A percentile compares a stretch with the other conserved stretches of the same genome.
Evolutionary conservation across 1,284 basidiomycete genomes (phyloP).

Genomic region (Sparassis latifolia): DNA sequence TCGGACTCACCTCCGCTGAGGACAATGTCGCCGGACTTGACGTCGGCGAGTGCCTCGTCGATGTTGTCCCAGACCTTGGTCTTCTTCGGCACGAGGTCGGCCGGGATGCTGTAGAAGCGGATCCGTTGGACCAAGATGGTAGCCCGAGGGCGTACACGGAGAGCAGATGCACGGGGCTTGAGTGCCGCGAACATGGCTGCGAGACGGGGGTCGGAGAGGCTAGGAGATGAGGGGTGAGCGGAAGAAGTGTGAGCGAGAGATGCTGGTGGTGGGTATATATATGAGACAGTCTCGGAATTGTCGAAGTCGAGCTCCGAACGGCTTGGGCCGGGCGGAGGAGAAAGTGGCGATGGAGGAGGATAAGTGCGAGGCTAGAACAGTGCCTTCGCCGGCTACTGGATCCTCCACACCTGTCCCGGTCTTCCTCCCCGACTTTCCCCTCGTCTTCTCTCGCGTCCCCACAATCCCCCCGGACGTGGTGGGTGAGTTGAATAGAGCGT

Average conservation of each 20-base stretch:
- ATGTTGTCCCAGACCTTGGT: conserved; percentile 78
- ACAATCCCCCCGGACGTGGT: too few species aligned
- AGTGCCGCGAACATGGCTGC: conserved; percentile 9
- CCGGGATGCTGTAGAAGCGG: conserved; percentile 25
- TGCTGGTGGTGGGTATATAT: too few species aligned
- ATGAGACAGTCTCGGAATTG: too few species aligned
- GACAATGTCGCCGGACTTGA: conserved; percentile 74
- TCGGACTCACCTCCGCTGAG: conserved; percentile 67
- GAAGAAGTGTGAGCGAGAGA: background rate
- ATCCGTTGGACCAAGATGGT: conserved; percentile 16
- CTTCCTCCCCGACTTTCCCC: too few species aligned
- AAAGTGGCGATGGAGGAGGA: too few species aligned
- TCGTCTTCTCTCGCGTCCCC: too few species aligned
- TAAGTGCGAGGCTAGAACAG: too few species aligned
- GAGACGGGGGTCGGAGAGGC: background rate
- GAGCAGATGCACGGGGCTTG: conserved; percentile 17
- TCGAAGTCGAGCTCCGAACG: too few species aligned
- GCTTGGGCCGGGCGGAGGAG: too few species aligned
- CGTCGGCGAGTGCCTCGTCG: conserved; percentile 77
- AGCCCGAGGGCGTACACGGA: conserved; percentile 17
- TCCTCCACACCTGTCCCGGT: too few species aligned
- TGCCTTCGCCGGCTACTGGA: too few species aligned
- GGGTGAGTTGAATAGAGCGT: too few species aligned
- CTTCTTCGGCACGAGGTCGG: conserved; percentile 34
- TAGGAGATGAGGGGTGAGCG: conserved; percentile 11